phyloP scores from a whole-genome alignment of 768 basidiomycete species.

The Boletus sp. region DNA sequence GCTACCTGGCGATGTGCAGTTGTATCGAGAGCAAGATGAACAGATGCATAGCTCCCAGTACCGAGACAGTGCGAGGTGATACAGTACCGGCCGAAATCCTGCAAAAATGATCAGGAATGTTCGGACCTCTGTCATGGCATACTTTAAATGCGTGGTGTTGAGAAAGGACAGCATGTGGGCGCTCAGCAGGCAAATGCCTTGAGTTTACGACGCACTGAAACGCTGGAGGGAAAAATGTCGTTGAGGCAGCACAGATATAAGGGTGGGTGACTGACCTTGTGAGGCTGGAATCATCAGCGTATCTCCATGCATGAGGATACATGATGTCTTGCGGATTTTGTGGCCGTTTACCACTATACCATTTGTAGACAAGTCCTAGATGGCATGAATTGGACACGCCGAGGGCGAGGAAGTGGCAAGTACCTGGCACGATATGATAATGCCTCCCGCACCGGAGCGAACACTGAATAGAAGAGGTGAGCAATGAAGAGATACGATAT shows the following conservation, averaged over 20 bases:
- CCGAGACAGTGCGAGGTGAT: slow-evolving; percentile 82
- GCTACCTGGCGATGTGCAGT: slow-evolving; percentile 69
- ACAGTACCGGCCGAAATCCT: slow-evolving; percentile 65
- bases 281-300: slow-evolving; percentile 65
- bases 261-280: slow-evolving; percentile 42
- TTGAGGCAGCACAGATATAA: neutral
- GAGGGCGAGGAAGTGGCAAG: neutral
- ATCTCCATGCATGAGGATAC: slow-evolving; percentile 80
- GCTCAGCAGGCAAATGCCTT: slow-evolving; percentile 49
- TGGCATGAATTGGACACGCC: neutral
- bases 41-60: slow-evolving; percentile 78
- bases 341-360: slow-evolving; percentile 71
- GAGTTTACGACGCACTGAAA: slow-evolving; percentile 66
- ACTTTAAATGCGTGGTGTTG: slow-evolving; percentile 54
- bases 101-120: slow-evolving; percentile 1
- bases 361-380: slow-evolving; percentile 74
- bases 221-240: slow-evolving; percentile 35
- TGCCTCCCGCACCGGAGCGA: slow-evolving; percentile 64
- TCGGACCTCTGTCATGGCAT: slow-evolving; percentile 5
- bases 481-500: neutral
- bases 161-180: slow-evolving; percentile 62
- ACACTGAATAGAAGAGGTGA: slow-evolving; percentile 43
- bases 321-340: slow-evolving; percentile 60
- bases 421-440: slow-evolving; percentile 81
- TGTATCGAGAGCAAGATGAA: slow-evolving; percentile 73